phyloP scores from a whole-genome alignment of 768 basidiomycete species.

The Hirschioporus abietinus region DNA sequence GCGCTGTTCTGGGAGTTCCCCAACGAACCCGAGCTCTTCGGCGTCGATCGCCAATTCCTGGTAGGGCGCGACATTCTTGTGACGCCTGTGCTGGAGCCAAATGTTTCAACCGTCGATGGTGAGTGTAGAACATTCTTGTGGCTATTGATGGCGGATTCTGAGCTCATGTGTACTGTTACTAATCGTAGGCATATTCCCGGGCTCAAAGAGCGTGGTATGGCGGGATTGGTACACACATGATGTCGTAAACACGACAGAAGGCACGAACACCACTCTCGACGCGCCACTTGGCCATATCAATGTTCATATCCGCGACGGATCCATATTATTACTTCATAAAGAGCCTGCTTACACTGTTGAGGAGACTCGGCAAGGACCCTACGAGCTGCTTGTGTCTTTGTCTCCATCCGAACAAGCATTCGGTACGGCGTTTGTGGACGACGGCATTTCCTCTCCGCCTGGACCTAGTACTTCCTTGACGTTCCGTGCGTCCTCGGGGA shows the following conservation, averaged over 20 bases:
- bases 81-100: conserved; percentile 68
- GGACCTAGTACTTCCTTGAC: conserved; percentile 44
- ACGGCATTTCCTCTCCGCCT: conserved; percentile 57
- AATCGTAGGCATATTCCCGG: conserved; percentile 55
- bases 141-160: not conserved
- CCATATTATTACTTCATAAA: conserved; percentile 58
- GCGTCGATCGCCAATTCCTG: conserved; percentile 64
- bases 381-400: conserved; percentile 56
- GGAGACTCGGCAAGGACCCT: conserved; percentile 59
- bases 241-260: conserved; percentile 36
- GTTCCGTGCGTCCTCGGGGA: conserved; percentile 32
- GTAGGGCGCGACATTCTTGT: conserved; percentile 67
- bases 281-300: conserved; percentile 74
- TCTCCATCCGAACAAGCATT: conserved; percentile 41
- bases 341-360: conserved; percentile 62
- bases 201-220: conserved; percentile 53
- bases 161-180: not conserved
- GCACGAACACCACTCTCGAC: conserved; percentile 43
- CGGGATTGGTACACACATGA: conserved; percentile 72
- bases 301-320: conserved; percentile 65
- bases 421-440: conserved; percentile 64
- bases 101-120: conserved; percentile 65
- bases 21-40: conserved; percentile 57
- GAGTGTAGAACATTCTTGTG: conserved; percentile 12
- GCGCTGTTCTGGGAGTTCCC: conserved; percentile 80